These are phyloP conservation scores for Volvox reticuliferus DNA, from an alignment of 139 green algal genomes.

Conservation along the genomic window DNA sequence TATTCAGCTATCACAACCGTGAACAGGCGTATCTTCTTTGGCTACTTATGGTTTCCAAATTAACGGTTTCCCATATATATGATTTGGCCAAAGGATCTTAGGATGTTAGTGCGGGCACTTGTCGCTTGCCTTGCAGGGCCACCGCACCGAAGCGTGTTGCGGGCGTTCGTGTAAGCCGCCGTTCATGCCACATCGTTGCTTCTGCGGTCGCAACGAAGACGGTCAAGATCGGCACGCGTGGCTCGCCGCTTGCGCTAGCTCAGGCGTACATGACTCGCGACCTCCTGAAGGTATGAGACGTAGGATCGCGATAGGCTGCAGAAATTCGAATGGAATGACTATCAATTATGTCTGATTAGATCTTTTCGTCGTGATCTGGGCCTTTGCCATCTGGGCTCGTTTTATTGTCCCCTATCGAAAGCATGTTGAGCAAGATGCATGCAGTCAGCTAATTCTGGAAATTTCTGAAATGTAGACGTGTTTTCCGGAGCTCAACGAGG, in stretches of 20 bases:
- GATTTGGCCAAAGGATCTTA: neutral
- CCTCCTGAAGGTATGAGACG: conserved; percentile 83
- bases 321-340: too few relatives aligned
- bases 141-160: conserved; percentile 16
- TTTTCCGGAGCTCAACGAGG: conserved; percentile 92
- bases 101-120: neutral
- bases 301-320: neutral
- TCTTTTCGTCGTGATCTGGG: too few relatives aligned
- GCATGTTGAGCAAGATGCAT: too few relatives aligned
- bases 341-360: too few relatives aligned
- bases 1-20: neutral
- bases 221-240: conserved; percentile 86
- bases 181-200: conserved; percentile 32
- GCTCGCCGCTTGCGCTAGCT: conserved; percentile 95
- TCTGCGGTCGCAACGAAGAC: conserved; percentile 72
- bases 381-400: too few relatives aligned
- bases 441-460: neutral
- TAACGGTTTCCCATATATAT: neutral
- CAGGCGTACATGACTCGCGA: conserved; percentile 98
- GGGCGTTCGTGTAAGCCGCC: neutral
- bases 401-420: too few relatives aligned
- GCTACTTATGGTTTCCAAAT: too few relatives aligned
- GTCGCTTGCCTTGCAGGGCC: conserved; percentile 25
- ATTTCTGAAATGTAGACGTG: conserved; percentile 58
- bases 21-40: neutral